phyloP scores from a whole-genome alignment of 106 monocot species.

The Dendrobium chrysotoxum region DNA sequence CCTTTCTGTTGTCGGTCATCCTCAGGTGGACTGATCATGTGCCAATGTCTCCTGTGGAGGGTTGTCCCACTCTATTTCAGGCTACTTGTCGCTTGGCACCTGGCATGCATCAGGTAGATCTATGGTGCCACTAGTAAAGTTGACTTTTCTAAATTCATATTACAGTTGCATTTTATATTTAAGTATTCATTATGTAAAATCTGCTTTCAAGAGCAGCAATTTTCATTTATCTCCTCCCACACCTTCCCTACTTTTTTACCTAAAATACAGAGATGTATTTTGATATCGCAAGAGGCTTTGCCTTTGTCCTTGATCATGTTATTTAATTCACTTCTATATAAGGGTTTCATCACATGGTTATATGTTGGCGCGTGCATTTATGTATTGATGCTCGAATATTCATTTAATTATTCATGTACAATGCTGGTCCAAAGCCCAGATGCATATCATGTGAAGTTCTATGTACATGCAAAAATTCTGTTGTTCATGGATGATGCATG shows the following conservation, averaged over 20 bases:
- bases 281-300: background rate
- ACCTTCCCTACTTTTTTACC: background rate
- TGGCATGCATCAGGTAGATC: conserved; percentile 68
- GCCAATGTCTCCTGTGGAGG: conserved; percentile 84
- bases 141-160: background rate
- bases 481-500: background rate
- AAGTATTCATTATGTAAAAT: background rate
- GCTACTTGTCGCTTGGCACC: conserved; percentile 63
- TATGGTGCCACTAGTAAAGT: background rate
- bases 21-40: conserved; percentile 83
- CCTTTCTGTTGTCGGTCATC: background rate
- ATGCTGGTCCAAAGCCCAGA: background rate
- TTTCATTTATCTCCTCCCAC: background rate
- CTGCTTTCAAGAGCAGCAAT: background rate
- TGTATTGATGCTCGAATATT: background rate
- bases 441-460: background rate
- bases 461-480: background rate
- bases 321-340: background rate
- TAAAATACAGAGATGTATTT: background rate
- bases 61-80: conserved; percentile 78
- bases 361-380: background rate
- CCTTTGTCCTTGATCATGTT: background rate
- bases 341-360: background rate
- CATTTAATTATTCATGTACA: background rate
- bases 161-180: background rate